Evolutionary conservation across 352 stramenopile species (phyloP).

Genomic region (Plasmopara halstedii): DNA sequence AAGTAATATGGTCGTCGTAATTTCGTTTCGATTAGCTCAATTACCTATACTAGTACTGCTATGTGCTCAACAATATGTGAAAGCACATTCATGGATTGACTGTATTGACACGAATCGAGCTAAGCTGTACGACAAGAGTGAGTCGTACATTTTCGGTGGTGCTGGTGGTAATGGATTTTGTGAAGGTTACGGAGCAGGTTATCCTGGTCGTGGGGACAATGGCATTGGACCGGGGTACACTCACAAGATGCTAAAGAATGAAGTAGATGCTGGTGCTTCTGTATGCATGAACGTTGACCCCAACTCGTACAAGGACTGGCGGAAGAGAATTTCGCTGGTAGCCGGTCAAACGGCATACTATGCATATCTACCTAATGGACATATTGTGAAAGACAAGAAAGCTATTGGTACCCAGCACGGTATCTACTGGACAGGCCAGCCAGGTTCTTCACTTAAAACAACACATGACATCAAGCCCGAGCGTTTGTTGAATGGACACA

Average conservation of each 20-base stretch:
- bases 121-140: conserved; percentile 51
- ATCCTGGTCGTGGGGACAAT: conserved; percentile 40
- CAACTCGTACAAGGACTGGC: conserved; percentile 55
- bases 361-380: conserved; percentile 48
- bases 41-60: not conserved
- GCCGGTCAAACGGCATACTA: conserved; percentile 38
- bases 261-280: conserved; percentile 34
- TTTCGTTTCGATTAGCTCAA: conserved; percentile 8
- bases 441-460: conserved; percentile 24
- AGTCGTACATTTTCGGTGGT: conserved; percentile 57
- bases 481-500: conserved; percentile 38
- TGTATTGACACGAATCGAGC: conserved; percentile 48
- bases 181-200: conserved; percentile 56
- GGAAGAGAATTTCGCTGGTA: conserved; percentile 35
- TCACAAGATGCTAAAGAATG: conserved; percentile 65
- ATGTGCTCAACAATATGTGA: not conserved
- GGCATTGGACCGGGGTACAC: conserved; percentile 51
- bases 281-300: conserved; percentile 41
- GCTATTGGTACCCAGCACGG: conserved; percentile 47
- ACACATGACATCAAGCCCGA: conserved; percentile 44
- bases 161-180: conserved; percentile 57
- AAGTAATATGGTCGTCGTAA: conserved; percentile 9
- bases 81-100: conserved; percentile 65
- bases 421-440: conserved; percentile 55
- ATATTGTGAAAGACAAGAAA: conserved; percentile 68